These are phyloP conservation scores for Haplographium delicatum DNA, from an alignment of 495 filamentous ascomycete species.

Conservation along the genomic window DNA sequence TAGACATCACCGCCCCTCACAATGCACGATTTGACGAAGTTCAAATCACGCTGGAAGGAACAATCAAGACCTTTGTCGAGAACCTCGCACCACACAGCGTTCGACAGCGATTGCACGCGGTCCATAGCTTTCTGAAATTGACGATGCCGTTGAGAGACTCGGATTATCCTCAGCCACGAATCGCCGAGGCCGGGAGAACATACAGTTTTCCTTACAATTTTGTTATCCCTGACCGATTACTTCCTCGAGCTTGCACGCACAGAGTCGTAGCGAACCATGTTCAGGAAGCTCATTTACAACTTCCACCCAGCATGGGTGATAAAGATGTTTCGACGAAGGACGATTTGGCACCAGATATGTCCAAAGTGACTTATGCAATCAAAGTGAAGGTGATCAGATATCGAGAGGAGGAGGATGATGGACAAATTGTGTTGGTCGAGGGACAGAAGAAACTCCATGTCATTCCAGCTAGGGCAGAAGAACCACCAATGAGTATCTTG, in stretches of 20 bases:
- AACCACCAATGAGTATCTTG: slow-evolving; percentile 66
- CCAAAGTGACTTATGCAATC: slow-evolving; percentile 66
- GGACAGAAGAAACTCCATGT: slow-evolving; percentile 60
- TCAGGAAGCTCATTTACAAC: slow-evolving; percentile 63
- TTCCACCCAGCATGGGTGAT: slow-evolving; percentile 80
- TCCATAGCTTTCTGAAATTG: slow-evolving; percentile 70
- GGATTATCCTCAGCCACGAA: slow-evolving; percentile 62
- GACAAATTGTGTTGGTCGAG: slow-evolving; percentile 29
- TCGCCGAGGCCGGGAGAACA: slow-evolving; percentile 58
- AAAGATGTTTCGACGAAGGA: slow-evolving; percentile 49
- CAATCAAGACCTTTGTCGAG: slow-evolving; percentile 31
- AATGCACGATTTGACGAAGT: slow-evolving; percentile 76
- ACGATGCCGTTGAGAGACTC: slow-evolving; percentile 69
- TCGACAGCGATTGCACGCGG: slow-evolving; percentile 35
- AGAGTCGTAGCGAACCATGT: slow-evolving; percentile 50
- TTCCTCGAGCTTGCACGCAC: slow-evolving; percentile 58
- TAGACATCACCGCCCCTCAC: slow-evolving; percentile 51
- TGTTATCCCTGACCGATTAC: slow-evolving; percentile 63
- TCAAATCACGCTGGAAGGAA: slow-evolving; percentile 77
- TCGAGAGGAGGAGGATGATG: slow-evolving; percentile 32
- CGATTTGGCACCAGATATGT: slow-evolving; percentile 82
- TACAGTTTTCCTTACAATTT: slow-evolving; percentile 86
- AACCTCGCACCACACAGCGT: slow-evolving; percentile 36
- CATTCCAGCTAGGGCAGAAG: slow-evolving; percentile 67
- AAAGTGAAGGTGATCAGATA: slow-evolving; percentile 44